phyloP scores from a whole-genome alignment of 169 alveolate genomes.

The Plasmodium inui region DNA sequence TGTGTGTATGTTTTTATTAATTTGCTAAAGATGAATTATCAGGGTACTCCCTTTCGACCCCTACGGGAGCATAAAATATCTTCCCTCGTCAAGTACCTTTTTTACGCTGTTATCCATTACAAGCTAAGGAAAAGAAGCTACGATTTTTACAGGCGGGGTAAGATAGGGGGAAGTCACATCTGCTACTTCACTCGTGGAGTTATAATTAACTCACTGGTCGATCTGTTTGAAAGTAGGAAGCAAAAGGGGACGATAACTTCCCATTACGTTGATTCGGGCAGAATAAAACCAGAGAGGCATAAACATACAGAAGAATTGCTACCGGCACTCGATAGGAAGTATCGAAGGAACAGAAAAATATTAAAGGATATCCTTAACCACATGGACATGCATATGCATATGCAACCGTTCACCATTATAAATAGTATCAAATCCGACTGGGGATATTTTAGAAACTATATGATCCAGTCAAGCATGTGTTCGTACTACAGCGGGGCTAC shows the following conservation, averaged over 20 bases:
- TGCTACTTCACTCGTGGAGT: constrained; percentile 27
- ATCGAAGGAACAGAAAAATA: constrained; percentile 11
- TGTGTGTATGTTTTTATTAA: constrained; percentile 50
- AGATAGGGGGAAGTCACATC: constrained; percentile 11
- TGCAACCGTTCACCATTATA: constrained; percentile 42
- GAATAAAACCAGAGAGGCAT: not conserved
- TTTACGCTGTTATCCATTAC: constrained; percentile 26
- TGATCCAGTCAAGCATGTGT: constrained; percentile 30
- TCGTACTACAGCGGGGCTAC: constrained; percentile 23
- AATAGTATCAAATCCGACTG: constrained; percentile 36
- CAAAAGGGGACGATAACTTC: not conserved
- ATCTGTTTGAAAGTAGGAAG: constrained; percentile 29
- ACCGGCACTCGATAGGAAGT: not conserved
- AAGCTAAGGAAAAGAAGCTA: constrained; percentile 36
- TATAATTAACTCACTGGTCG: constrained; percentile 25
- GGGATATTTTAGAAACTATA: constrained; percentile 30
- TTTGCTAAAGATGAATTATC: constrained; percentile 55
- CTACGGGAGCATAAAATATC: constrained; percentile 14
- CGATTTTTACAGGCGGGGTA: constrained; percentile 21
- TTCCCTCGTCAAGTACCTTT: constrained; percentile 19
- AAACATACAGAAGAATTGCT: not conserved
- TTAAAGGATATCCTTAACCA: constrained; percentile 11
- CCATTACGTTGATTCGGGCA: not conserved
- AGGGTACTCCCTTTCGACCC: constrained; percentile 15
- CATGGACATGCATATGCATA: constrained; percentile 39